These are phyloP conservation scores for Pyracantha coccinea DNA, from an alignment of 331 rosid genomes.

Conservation along the genomic window DNA sequence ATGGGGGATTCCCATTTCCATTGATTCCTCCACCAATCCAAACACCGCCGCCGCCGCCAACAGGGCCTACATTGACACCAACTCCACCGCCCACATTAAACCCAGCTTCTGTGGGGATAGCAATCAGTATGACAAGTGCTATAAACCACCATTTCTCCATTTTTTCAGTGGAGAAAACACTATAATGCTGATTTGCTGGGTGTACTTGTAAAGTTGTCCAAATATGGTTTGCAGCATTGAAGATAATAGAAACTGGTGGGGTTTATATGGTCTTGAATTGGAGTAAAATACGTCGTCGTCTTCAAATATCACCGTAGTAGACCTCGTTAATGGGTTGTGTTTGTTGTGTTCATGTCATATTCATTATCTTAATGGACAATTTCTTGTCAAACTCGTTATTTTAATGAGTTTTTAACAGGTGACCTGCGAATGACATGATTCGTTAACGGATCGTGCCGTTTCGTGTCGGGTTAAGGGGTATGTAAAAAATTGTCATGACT, in stretches of 20 bases:
- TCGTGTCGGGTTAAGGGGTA: too few relatives aligned
- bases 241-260: constrained; percentile 33
- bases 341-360: too few relatives aligned
- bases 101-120: constrained; percentile 25
- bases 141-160: constrained; percentile 48
- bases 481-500: too few relatives aligned
- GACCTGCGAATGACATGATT: too few relatives aligned
- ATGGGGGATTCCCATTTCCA: constrained; percentile 18
- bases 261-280: constrained; percentile 28
- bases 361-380: too few relatives aligned
- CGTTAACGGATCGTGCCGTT: too few relatives aligned
- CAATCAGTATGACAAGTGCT: constrained; percentile 26
- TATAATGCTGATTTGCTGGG: constrained; percentile 15
- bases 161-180: constrained; percentile 24
- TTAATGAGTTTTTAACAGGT: too few relatives aligned
- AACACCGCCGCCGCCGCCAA: constrained; percentile 27
- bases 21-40: constrained; percentile 64
- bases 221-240: constrained; percentile 39
- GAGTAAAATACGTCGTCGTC: too few relatives aligned
- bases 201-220: constrained; percentile 34
- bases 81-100: constrained; percentile 29
- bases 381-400: too few relatives aligned
- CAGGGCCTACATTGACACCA: constrained; percentile 15
- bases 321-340: too few relatives aligned
- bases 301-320: too few relatives aligned